Conservation (phyloP, 2,329 filamentous ascomycete species). For the Cladobotryum protrusum region DNA sequence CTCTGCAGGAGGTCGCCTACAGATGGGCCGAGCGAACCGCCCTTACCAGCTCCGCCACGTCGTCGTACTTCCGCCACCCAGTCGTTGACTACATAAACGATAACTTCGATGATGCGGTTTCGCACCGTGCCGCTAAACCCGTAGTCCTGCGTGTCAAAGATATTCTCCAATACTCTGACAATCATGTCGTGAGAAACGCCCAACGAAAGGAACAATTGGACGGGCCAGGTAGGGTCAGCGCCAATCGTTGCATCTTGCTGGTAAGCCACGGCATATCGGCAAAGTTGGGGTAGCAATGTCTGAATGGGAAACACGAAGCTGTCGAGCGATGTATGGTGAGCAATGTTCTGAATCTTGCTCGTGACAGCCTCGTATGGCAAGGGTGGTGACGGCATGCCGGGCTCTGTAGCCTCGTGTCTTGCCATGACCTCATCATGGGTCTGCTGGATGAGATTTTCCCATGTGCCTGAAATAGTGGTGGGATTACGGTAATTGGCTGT, state of each 20-base stretch:
- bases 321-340: constrained; percentile 57
- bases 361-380: constrained; percentile 67
- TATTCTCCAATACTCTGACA: constrained; percentile 48
- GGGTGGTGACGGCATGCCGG: constrained; percentile 33
- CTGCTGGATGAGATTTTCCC: constrained; percentile 73
- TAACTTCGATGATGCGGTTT: constrained; percentile 49
- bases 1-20: constrained; percentile 45
- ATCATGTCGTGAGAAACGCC: constrained; percentile 53
- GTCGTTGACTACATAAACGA: constrained; percentile 41
- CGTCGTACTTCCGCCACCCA: constrained; percentile 47
- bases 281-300: constrained; percentile 55
- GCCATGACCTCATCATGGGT: constrained; percentile 54
- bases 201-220: constrained; percentile 49
- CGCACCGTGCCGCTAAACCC: constrained; percentile 49
- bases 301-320: constrained; percentile 61
- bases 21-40: constrained; percentile 35
- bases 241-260: constrained; percentile 53
- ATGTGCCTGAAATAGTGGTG: constrained; percentile 76
- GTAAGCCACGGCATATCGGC: constrained; percentile 54
- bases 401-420: constrained; percentile 36
- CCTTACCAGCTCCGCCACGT: constrained; percentile 36
- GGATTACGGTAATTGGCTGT: constrained; percentile 85
- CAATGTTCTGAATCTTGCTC: constrained; percentile 56
- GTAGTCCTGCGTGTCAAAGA: constrained; percentile 53
- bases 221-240: constrained; percentile 52